Base-by-base conservation (phyloP, 371 early-diverging fungal genomes). In the Syncephalis fuscata region DNA sequence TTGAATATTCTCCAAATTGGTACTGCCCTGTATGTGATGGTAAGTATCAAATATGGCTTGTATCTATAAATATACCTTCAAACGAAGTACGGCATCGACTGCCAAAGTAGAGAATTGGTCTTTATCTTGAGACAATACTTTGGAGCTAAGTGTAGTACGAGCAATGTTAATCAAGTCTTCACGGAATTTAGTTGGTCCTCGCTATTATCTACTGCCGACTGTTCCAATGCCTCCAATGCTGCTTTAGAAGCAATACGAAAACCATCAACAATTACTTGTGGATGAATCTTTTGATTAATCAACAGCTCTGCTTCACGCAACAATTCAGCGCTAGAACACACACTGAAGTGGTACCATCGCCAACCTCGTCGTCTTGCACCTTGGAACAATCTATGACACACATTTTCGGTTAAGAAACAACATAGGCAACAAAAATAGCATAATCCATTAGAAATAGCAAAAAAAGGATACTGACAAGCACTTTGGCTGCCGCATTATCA, bases 291-390 rank as follows among this genome's bases (percentile, higher is more conserved):
- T 60, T 83, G 85, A 57, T 77, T 77, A 54, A 97, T 76, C 27
- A 98, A 73, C 55, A 82, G 78, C 61, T 97, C 96, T 16, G 94
- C 97, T 74, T 99, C 93, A 42, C 96, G 75, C 57, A 99, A 74
- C 49, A 99, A 70, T 66, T 98, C 93, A 23, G 95, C 11, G 99
- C 96, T 48, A 99, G 74, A 27, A 99, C 94, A 61, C 96, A 92
- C 15, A 99, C 98, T 3, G 96, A 91, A 23, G 99, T 99, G 14
- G 99, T 99, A 44, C 99, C 99, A 68, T 99, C 99, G 48, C 99
- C 99, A 21, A 99, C 99, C 68, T 99, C 99, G 66, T 92, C 95
- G 67, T 99, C 99, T 72, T 99, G 99, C 11, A 92, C 97, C 62
- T 96, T 92, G 52, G 98, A 94, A 48, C 89, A 81, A 71, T 91